Conservation (phyloP, 768 basidiomycete species). For the Sporobolomyces roseus region DNA sequence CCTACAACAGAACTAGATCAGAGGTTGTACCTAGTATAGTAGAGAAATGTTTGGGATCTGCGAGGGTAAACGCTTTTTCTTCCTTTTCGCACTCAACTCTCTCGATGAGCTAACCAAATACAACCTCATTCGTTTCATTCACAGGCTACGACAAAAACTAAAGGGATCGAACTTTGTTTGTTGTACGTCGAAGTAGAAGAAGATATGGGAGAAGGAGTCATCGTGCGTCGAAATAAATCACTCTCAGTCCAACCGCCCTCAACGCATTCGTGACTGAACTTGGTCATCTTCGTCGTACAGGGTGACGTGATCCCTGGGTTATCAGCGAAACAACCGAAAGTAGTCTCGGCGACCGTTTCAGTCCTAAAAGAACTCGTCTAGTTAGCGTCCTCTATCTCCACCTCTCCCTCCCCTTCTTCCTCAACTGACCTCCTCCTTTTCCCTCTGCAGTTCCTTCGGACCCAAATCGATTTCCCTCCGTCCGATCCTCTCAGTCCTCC, state of each 20-base stretch:
- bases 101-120: not conserved
- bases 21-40: conserved; percentile 83
- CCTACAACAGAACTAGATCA: conserved; percentile 59
- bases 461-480: conserved; percentile 66
- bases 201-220: conserved; percentile 66
- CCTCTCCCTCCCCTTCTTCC: not conserved
- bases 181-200: conserved; percentile 95
- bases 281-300: conserved; percentile 54
- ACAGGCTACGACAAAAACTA: conserved; percentile 80
- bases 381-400: conserved; percentile 55
- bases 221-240: conserved; percentile 58
- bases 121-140: not conserved
- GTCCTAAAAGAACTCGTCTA: conserved; percentile 78
- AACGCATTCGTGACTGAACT: too few relatives aligned
- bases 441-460: conserved; percentile 66
- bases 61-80: conserved; percentile 19
- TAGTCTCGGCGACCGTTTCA: conserved; percentile 71
- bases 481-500: conserved; percentile 75
- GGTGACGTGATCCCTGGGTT: conserved; percentile 77
- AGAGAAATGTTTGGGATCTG: conserved; percentile 88
- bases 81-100: not conserved
- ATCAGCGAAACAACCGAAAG: conserved; percentile 87
- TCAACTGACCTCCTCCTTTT: not conserved
- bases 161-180: conserved; percentile 75
- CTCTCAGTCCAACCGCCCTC: too few relatives aligned